Base-by-base conservation (phyloP, 1,139 yeast genomes). In the Pichia sp. region DNA sequence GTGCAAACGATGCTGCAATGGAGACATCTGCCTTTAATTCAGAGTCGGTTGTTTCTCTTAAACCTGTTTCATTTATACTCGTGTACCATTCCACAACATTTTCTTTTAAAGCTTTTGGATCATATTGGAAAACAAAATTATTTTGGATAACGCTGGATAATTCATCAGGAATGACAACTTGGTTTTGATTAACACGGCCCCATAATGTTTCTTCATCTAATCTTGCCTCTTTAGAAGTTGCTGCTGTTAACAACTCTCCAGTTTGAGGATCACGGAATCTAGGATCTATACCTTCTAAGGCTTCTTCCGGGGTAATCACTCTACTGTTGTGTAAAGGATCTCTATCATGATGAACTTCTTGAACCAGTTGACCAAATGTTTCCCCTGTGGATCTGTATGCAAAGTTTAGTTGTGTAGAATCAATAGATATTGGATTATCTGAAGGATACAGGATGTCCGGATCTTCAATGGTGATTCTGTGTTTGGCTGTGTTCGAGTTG, bases 1-100 rank as follows among this genome's bases (percentile, higher is more conserved):
- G 96, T 11, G 88, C 70, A 59, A 93, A 89, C n/a, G 86, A 72
- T 0, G 93, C 85, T 0, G 89, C 93, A 34, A 93, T 79, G 54
- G 85, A 87, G 2, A 94, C 81, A 64, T 91, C 96, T 3, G 86
- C 85, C 46, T 87, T 95, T 45, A 81, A 66, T 1, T 73, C 65
- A 6, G 79, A 75, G 10, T 70, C 70, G 0, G 85, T 76, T 8
- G 67, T 65, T 40, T 68, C 64, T 52, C 81, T 85, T 4, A 83
- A 62, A 48, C 77, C 79, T 3, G 71, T 71, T 42, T 77, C 73
- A 37, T 70, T 70, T 45, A 84, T 55, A 27, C 72, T 67, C 44
- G 79, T 74, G 58, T 69, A 81, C 42, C 78, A 70, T 47, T 65
- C 70, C 22, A 81, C 84, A 3, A 77, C 83, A 33, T 77, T 70